phyloP scores from a whole-genome alignment of 176 grass and related monocot genomes.

The Bonia amplexicaulis region DNA sequence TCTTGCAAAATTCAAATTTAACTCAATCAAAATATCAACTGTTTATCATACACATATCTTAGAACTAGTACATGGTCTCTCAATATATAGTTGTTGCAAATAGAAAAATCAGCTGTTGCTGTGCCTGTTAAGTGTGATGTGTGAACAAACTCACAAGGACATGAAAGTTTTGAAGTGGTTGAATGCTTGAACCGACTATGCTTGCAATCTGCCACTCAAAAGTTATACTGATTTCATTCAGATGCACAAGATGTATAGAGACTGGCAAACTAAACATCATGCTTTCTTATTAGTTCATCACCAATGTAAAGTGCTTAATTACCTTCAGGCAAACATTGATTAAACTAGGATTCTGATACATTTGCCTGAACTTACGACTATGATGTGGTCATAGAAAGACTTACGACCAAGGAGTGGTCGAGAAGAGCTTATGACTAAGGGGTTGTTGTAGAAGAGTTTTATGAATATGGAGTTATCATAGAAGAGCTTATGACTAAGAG shows the following conservation, averaged over 20 bases:
- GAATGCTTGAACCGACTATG: slow-evolving; percentile 72
- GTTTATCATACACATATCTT: too few relatives aligned
- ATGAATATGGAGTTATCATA: too few relatives aligned
- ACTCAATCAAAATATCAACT: too few relatives aligned
- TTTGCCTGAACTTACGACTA: not conserved
- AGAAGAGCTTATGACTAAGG: too few relatives aligned
- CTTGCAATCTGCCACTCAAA: slow-evolving; percentile 55
- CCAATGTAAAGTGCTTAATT: not conserved
- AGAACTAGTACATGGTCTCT: too few relatives aligned
- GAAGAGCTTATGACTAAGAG: too few relatives aligned
- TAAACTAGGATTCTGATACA: not conserved
- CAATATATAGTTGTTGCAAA: not conserved
- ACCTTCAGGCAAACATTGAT: not conserved
- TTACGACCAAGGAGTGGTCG: too few relatives aligned
- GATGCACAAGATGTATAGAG: not conserved
- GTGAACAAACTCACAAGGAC: slow-evolving; percentile 29
- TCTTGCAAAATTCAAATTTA: too few relatives aligned
- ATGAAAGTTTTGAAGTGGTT: slow-evolving; percentile 56
- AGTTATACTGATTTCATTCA: not conserved
- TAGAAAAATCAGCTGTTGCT: not conserved
- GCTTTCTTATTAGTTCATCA: not conserved
- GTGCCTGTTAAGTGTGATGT: not conserved
- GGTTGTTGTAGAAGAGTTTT: too few relatives aligned
- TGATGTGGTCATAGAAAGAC: too few relatives aligned
- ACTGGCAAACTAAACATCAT: not conserved